Evolutionary conservation across 1,284 basidiomycete species (phyloP), one percentile per base, ranked within the genome.

Genomic region (Testicularia cyperi): DNA sequence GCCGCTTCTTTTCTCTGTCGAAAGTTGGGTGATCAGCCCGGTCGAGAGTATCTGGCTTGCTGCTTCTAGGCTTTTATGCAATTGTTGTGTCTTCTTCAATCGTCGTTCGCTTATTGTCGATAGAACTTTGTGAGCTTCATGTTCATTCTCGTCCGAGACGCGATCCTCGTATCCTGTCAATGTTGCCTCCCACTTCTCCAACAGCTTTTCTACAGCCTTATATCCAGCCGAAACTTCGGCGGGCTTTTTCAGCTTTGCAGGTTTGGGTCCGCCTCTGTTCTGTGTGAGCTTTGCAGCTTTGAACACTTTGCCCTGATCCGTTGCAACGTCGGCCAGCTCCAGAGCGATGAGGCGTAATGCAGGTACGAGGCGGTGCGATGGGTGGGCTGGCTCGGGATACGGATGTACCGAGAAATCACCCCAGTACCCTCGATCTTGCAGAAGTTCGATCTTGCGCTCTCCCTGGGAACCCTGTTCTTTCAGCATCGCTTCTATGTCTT

Each of bases 371-470:
- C 72, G 54, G 44, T 74, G 65, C 15, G 66, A 69, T 4, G 70
- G 68, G 55, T 74, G 71, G 2, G 71, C 68, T 6, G 71, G 68
- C 14, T 40, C 42, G 0, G 70, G 69, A 14, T 32, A 45, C 2
- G 70, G 65, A 28, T 74, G 72, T 7, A 72, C 23, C 1, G 72
- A 65, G 19, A 62, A 72, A 25, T 73, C 72, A 6, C 41, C 38
- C 66, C 70, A 72, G 38, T 74, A 74, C n/a, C 66, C 65, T 14
- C 56, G 26, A 10, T 60, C 56, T 31, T 67, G 53, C 3, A 74
- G 47, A 10, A 72, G 29, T 34, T 57, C 47, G n/a, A 58, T 45
- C 47, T 72, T 70, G 27, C 24, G 44, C n/a, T 40, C 43, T 1
- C 70, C 70, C 1, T 21, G 25, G 0, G 24, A 30, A 10, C 57